Conservation (phyloP, 2,329 filamentous ascomycete species). For the Orbilia oligospora region DNA sequence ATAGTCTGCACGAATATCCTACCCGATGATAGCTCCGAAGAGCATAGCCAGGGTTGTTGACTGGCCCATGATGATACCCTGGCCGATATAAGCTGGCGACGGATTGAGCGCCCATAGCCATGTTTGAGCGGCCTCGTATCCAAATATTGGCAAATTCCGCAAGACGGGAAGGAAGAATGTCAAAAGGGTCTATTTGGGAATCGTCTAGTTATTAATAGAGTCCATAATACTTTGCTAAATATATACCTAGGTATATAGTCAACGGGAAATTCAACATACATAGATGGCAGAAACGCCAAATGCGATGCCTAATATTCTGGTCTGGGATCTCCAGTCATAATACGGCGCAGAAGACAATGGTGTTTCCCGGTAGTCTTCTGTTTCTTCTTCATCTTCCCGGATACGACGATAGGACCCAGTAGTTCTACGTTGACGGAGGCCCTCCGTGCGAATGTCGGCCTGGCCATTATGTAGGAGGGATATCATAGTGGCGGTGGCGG, state of each 20-base stretch:
- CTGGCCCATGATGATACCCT: conserved; percentile 98
- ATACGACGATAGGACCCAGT: conserved; percentile 47
- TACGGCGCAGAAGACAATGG: conserved; percentile 64
- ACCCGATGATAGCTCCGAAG: conserved; percentile 81
- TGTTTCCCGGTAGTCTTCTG: neutral
- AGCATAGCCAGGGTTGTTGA: conserved; percentile 97
- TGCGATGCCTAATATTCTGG: conserved; percentile 73
- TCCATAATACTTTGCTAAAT: no score
- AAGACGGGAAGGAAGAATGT: conserved; percentile 92
- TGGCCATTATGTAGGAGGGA: conserved; percentile 78
- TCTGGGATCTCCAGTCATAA: conserved; percentile 75
- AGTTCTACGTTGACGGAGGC: conserved; percentile 63
- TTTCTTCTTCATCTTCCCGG: conserved; percentile 37
- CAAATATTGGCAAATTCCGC: conserved; percentile 89
- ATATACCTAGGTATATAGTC: neutral
- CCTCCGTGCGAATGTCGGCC: conserved; percentile 60
- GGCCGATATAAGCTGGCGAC: conserved; percentile 95
- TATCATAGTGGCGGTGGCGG: conserved; percentile 94
- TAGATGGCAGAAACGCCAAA: conserved; percentile 74
- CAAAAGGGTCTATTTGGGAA: conserved; percentile 76
- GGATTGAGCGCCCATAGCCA: conserved; percentile 99
- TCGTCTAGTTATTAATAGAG: neutral
- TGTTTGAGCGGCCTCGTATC: conserved; percentile 77
- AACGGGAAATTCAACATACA: conserved; percentile 66
- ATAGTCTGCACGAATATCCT: neutral